phyloP scores from a whole-genome alignment of 331 rosid genomes.

The Pyrus hybrid region DNA sequence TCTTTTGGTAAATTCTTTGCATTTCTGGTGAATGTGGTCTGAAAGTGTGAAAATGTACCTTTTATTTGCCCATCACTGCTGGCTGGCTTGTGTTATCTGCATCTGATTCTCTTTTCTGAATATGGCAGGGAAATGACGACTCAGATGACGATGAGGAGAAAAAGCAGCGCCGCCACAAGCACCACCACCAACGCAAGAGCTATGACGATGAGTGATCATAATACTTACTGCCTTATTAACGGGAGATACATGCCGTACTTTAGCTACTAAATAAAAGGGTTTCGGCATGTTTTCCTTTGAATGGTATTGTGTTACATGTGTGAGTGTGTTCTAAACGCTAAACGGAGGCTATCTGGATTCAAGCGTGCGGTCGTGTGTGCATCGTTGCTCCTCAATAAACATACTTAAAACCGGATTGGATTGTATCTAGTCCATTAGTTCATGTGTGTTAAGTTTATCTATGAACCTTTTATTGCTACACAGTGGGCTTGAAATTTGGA shows the following conservation, averaged over 20 bases:
- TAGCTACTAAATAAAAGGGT: conserved; percentile 51
- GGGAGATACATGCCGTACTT: conserved; percentile 33
- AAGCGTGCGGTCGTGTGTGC: background rate
- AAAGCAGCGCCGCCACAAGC: conserved; percentile 39
- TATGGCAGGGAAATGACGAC: conserved; percentile 48
- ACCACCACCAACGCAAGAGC: conserved; percentile 45
- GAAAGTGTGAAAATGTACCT: background rate
- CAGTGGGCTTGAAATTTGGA: too few relatives aligned
- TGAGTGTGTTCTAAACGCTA: conserved; percentile 4
- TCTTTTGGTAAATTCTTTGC: background rate
- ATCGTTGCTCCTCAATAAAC: conserved; percentile 12
- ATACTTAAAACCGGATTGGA: conserved; percentile 16
- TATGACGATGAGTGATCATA: conserved; percentile 59
- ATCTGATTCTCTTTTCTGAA: conserved; percentile 3
- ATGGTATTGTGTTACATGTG: conserved; percentile 2
- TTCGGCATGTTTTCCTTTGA: conserved; percentile 22
- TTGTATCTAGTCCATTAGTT: background rate
- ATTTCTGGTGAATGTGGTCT: background rate
- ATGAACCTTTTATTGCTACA: too few relatives aligned
- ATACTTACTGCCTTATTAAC: conserved; percentile 1
- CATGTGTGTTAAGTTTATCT: too few relatives aligned
- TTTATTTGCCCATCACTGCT: background rate
- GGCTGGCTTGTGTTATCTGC: background rate
- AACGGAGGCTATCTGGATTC: background rate
- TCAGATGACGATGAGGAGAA: conserved; percentile 50